Evolutionary conservation across 177 flowering plant genomes (phyloP).

Genomic region (Telopea speciosissima): DNA sequence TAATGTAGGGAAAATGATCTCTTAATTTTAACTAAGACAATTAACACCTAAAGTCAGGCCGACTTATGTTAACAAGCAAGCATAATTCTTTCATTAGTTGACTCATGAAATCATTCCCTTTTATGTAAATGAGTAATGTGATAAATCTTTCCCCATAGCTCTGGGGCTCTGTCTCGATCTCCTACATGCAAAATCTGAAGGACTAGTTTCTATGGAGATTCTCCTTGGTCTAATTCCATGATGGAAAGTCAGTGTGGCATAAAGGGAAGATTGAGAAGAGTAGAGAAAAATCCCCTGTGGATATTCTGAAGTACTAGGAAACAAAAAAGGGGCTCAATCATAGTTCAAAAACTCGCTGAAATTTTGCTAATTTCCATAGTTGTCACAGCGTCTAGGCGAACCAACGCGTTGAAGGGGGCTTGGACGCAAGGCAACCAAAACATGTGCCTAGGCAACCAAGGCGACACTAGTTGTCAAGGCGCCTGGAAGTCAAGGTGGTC

Average conservation of each 20-base stretch:
- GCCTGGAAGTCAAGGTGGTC: no score
- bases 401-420: no score
- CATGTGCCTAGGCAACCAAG: no score
- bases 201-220: slow-evolving; percentile 9
- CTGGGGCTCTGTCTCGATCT: slow-evolving; percentile 1
- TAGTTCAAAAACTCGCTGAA: no score
- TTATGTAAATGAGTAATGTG: no score
- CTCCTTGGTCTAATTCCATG: slow-evolving; percentile 8
- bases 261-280: not conserved
- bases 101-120: not conserved
- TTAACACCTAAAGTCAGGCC: not conserved
- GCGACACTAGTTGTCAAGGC: no score
- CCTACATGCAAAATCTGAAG: slow-evolving; percentile 5
- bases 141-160: no score
- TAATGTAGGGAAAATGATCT: not conserved
- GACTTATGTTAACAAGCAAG: not conserved
- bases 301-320: no score
- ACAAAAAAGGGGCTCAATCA: no score
- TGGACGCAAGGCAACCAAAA: no score
- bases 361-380: no score
- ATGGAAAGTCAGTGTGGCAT: not conserved
- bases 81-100: not conserved
- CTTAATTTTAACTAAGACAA: not conserved
- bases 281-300: not conserved
- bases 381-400: no score